Base-by-base conservation (phyloP, 2,329 filamentous ascomycete genomes). In the Beauveria sp. region DNA sequence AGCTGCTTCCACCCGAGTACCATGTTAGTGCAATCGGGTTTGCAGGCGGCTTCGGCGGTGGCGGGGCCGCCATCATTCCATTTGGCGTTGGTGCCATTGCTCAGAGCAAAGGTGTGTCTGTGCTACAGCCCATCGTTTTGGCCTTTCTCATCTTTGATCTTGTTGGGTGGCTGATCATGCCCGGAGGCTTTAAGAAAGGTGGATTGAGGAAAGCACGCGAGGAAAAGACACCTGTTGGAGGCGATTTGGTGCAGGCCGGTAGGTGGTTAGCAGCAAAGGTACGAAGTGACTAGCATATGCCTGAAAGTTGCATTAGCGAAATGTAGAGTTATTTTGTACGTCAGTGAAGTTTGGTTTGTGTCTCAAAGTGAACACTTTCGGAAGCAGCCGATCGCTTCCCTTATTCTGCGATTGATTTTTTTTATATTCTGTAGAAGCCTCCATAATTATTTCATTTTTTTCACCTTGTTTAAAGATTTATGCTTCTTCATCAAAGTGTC, bases 1-100 rank as follows among this genome's bases (percentile, higher is more conserved):
- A 90, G 66, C 77, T 94, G 4, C 77, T 96, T 1, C 90, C 90
- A 0, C 79, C 78, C 44, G 81, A 90, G 63, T 76, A 91, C 28
- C 91, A 96, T 67, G 88, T 94, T 47, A 84, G 83, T n/a, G 85
- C 87, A 0, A 90, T 96, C 64, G 90, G 91, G 0, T 93, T 96
- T 67, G 87, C 88, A 0, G 85, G 89, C 1, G 90, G 90, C 0
- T 85, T 93, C 70, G 91, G 91, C 3, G 87, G 89, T 0, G 82
- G 81, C 2, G 91, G 91, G 0, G 89, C 87, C 1, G 87, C 89
- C 1, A 68, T 86, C 18, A 71, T 90, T 72, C 79, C 88, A 51
- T 77, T 91, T 79, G 81, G 82, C 0, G 84, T 90, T 0, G 88
- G 88, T 3, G 86, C 85, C 2, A 85, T 90, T 68, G 86, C 88